Conservation (phyloP, 2,329 filamentous ascomycete species). For the Pleurostoma richardsiae region DNA sequence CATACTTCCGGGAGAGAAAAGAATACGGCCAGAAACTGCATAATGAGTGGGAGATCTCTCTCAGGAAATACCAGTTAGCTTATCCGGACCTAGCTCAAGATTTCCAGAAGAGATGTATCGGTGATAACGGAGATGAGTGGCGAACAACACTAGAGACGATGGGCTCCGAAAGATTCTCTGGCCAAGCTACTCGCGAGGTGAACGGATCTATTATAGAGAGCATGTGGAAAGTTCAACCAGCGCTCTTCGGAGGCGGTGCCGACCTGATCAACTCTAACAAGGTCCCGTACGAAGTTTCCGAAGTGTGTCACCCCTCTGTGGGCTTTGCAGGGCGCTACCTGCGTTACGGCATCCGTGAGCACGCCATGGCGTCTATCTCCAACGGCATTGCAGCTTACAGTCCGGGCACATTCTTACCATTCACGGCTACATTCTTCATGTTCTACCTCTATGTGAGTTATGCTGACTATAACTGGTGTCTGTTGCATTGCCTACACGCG, state of each 20-base stretch:
- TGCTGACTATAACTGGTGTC: background rate
- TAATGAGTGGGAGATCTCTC: constrained; percentile 36
- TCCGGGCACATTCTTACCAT: constrained; percentile 48
- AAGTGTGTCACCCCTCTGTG: constrained; percentile 25
- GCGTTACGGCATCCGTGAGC: constrained; percentile 54
- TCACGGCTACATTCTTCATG: constrained; percentile 59
- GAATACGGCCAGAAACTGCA: constrained; percentile 35
- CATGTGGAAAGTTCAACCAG: constrained; percentile 12
- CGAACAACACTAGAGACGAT: constrained; percentile 6
- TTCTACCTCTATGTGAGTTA: constrained; percentile 42
- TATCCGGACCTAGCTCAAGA: constrained; percentile 34
- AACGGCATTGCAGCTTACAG: constrained; percentile 55
- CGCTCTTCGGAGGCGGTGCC: constrained; percentile 24
- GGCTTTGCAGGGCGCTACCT: constrained; percentile 48
- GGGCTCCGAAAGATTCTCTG: constrained; percentile 8
- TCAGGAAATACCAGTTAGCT: constrained; percentile 31
- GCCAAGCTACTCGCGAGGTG: constrained; percentile 29
- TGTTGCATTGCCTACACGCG: background rate
- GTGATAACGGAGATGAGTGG: constrained; percentile 1
- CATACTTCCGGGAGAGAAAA: constrained; percentile 43
- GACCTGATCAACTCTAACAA: constrained; percentile 38
- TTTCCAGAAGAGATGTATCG: background rate
- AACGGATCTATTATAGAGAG: constrained; percentile 19
- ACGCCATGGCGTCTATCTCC: constrained; percentile 53
- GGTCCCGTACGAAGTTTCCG: constrained; percentile 41